Evolutionary conservation across 2,329 filamentous ascomycete genomes (phyloP).

Genomic region (Pseudocercospora vitis): DNA sequence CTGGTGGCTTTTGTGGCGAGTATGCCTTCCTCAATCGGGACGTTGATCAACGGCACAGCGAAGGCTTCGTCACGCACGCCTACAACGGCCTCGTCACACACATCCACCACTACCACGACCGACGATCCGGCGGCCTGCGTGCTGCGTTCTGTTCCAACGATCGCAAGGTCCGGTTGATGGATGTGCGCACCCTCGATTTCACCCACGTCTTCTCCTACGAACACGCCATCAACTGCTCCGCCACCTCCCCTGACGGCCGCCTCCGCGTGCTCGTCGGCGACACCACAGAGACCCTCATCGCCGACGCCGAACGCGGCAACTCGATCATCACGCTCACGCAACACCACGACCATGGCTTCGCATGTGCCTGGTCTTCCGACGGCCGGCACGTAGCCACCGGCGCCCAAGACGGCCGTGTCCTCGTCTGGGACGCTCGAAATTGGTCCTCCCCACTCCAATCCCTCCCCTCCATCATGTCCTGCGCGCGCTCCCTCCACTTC

Average conservation of each 20-base stretch:
- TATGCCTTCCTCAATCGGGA: slow-evolving; percentile 49
- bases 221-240: slow-evolving; percentile 69
- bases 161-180: slow-evolving; percentile 54
- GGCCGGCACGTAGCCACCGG: slow-evolving; percentile 75
- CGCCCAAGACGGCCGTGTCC: slow-evolving; percentile 70
- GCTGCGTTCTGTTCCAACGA: slow-evolving; percentile 62
- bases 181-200: slow-evolving; percentile 59
- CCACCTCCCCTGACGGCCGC: slow-evolving; percentile 68
- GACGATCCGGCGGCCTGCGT: slow-evolving; percentile 48
- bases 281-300: slow-evolving; percentile 63
- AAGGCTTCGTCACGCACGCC: slow-evolving; percentile 52
- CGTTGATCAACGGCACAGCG: slow-evolving; percentile 36
- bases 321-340: slow-evolving; percentile 54
- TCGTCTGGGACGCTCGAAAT: slow-evolving; percentile 73
- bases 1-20: slow-evolving; percentile 59
- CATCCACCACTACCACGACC: slow-evolving; percentile 53
- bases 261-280: slow-evolving; percentile 74
- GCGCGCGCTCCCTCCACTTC: slow-evolving; percentile 68
- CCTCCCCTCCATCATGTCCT: slow-evolving; percentile 65
- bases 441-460: slow-evolving; percentile 60
- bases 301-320: slow-evolving; percentile 63
- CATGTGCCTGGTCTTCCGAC: slow-evolving; percentile 77
- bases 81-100: slow-evolving; percentile 60
- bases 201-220: slow-evolving; percentile 57
- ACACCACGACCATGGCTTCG: slow-evolving; percentile 69